Evolutionary conservation across 176 grass and related monocot species (phyloP).

Genomic region (Aegilops sharonensis): DNA sequence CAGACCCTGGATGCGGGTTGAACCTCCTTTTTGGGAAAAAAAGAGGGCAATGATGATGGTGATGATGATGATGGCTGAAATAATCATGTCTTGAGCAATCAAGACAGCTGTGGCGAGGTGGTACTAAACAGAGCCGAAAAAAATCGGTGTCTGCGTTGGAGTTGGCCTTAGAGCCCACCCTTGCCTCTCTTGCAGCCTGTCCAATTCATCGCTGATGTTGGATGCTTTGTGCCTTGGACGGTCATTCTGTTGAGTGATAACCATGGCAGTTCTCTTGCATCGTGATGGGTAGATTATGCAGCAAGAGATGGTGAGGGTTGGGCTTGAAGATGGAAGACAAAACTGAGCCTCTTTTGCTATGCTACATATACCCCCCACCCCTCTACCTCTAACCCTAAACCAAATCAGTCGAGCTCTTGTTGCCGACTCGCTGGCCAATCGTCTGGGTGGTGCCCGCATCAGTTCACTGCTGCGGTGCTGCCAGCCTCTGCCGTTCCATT

Average conservation of each 20-base stretch:
- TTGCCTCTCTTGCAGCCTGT: too few species aligned
- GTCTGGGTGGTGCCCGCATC: neutral
- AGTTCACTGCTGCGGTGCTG: neutral
- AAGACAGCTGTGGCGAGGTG: neutral
- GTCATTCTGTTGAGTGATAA: neutral
- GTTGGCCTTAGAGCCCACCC: too few species aligned
- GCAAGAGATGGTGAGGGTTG: neutral
- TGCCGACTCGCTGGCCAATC: neutral
- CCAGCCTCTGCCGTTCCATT: conserved; percentile 13
- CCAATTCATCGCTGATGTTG: too few species aligned
- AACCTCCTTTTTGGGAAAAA: too few species aligned
- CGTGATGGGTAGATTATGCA: neutral
- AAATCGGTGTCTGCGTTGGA: too few species aligned
- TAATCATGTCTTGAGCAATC: conserved; percentile 8
- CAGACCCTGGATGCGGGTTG: neutral
- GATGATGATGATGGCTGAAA: neutral
- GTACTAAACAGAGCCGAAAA: neutral
- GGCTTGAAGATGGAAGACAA: too few species aligned
- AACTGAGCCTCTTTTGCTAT: too few species aligned
- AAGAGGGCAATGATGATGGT: neutral
- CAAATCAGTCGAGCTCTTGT: neutral
- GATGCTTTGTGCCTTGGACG: too few species aligned
- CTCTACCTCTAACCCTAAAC: neutral
- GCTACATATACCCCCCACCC: too few species aligned
- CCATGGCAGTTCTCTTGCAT: neutral